Evolutionary conservation across 2,329 filamentous ascomycete species (phyloP).

Genomic region (Pleoardoris graminearum): DNA sequence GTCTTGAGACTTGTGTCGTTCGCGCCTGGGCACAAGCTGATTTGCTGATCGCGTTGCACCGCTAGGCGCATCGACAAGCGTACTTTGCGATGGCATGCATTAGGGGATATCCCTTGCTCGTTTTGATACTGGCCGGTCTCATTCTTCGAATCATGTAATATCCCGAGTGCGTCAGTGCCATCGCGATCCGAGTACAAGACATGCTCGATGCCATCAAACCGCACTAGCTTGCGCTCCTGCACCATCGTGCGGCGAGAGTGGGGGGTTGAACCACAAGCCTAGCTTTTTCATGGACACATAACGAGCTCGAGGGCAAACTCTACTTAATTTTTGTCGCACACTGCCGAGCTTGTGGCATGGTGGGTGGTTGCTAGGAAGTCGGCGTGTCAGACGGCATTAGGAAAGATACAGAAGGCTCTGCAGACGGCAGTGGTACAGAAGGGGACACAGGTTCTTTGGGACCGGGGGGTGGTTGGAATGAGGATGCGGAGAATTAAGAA

Average conservation of each 20-base stretch:
- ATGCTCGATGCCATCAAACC: slow-evolving; percentile 12
- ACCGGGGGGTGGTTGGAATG: slow-evolving; percentile 25
- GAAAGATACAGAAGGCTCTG: slow-evolving; percentile 19
- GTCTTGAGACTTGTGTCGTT: slow-evolving; percentile 28
- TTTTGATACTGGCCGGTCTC: slow-evolving; percentile 21
- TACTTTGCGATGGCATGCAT: slow-evolving; percentile 40
- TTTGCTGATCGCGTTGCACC: slow-evolving; percentile 34
- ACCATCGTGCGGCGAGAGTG: slow-evolving; percentile 6
- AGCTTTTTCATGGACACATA: neutral
- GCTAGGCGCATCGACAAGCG: slow-evolving; percentile 24
- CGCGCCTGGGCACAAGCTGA: slow-evolving; percentile 22
- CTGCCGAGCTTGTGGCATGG: slow-evolving; percentile 22
- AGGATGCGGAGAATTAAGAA: slow-evolving; percentile 23
- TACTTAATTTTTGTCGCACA: slow-evolving; percentile 3
- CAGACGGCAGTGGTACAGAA: slow-evolving; percentile 24
- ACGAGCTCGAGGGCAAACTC: slow-evolving; percentile 1
- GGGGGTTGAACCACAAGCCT: slow-evolving; percentile 8
- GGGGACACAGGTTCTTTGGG: slow-evolving; percentile 20
- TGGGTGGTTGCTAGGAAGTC: slow-evolving; percentile 17
- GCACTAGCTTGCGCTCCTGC: slow-evolving; percentile 8
- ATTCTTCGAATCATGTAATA: slow-evolving; percentile 25
- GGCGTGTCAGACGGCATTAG: slow-evolving; percentile 29
- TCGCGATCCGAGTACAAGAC: slow-evolving; percentile 16
- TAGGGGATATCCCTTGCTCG: slow-evolving; percentile 34
- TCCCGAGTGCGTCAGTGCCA: slow-evolving; percentile 19